A percentile compares a stretch with the other conserved stretches of the same genome.
phyloP scores from a whole-genome alignment of 805 yeast genomes.

The Candida arabinofermentans region DNA sequence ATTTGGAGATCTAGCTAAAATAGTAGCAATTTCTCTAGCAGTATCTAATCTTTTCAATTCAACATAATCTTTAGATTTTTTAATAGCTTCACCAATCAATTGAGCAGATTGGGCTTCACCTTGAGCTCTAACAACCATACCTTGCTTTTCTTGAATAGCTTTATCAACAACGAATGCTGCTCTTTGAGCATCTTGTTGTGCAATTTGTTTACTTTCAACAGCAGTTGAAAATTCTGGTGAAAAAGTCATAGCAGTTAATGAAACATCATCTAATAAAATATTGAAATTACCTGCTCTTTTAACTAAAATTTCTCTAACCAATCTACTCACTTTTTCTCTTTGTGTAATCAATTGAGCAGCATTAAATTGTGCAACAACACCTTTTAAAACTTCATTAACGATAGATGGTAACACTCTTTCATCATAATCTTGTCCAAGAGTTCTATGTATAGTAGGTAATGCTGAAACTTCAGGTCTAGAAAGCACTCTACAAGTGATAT shows the following conservation, averaged over 20 bases:
- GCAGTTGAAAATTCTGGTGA: constrained; percentile 97
- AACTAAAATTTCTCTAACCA: constrained; percentile 85
- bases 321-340: constrained; percentile 90
- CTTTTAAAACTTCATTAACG: constrained; percentile 93
- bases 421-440: constrained; percentile 92
- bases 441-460: constrained; percentile 82
- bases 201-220: constrained; percentile 98
- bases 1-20: constrained; percentile 85
- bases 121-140: constrained; percentile 91
- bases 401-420: constrained; percentile 97
- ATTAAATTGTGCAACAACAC: constrained; percentile 97
- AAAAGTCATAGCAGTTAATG: constrained; percentile 94
- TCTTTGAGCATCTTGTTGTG: constrained; percentile 98
- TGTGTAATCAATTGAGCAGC: constrained; percentile 98
- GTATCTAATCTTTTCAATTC: constrained; percentile 96
- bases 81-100: constrained; percentile 97
- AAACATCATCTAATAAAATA: constrained; percentile 88
- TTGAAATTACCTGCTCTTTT: constrained; percentile 91
- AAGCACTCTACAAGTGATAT: constrained; percentile 96
- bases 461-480: constrained; percentile 79
- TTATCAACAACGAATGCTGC: constrained; percentile 97
- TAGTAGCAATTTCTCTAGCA: constrained; percentile 90
- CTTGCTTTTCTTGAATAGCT: constrained; percentile 97
- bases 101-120: constrained; percentile 99
- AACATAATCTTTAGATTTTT: constrained; percentile 92